A percentile compares a stretch with the other conserved stretches of the same genome.
Conservation (phyloP, 768 basidiomycete species). For the Dendrothele bispora region DNA sequence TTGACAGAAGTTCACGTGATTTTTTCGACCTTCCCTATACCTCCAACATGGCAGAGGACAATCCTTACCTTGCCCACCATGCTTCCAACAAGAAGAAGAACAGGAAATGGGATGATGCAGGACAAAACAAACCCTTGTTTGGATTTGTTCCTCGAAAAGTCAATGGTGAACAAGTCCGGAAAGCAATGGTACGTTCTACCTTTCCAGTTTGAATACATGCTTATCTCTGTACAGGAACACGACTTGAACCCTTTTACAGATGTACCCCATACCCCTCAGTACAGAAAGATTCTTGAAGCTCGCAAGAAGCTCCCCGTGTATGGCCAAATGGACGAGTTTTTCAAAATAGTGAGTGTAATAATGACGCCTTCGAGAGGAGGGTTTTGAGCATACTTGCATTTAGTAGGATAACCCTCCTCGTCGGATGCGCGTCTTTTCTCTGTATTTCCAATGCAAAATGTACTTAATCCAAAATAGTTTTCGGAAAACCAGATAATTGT, state of each 20-base stretch:
- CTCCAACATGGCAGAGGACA: slow-evolving; percentile 14
- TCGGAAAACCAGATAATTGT: slow-evolving; percentile 81
- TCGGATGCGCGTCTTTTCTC: slow-evolving; percentile 14
- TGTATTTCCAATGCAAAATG: neutral
- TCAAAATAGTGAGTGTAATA: slow-evolving; percentile 68
- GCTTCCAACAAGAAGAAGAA: slow-evolving; percentile 17
- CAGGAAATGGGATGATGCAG: slow-evolving; percentile 9
- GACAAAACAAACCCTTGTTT: slow-evolving; percentile 59
- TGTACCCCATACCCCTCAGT: slow-evolving; percentile 69
- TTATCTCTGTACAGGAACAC: slow-evolving; percentile 51
- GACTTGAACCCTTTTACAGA: slow-evolving; percentile 90
- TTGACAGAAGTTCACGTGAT: too few relatives aligned
- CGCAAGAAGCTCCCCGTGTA: slow-evolving; percentile 92
- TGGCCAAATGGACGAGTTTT: slow-evolving; percentile 90
- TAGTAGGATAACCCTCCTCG: slow-evolving; percentile 37
- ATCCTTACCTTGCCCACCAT: slow-evolving; percentile 43
- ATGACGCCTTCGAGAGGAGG: slow-evolving; percentile 31
- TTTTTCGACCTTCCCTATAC: too few relatives aligned
- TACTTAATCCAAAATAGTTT: slow-evolving; percentile 46
- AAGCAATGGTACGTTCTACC: slow-evolving; percentile 59
- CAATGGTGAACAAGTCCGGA: slow-evolving; percentile 60
- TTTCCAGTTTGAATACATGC: neutral
- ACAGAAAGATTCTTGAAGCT: slow-evolving; percentile 81
- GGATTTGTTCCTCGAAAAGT: slow-evolving; percentile 76
- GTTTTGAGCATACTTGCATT: slow-evolving; percentile 44